Evolutionary conservation across 805 yeast species (phyloP), one percentile per base, ranked within the genome.

Genomic region (Candida vartiovaarae): DNA sequence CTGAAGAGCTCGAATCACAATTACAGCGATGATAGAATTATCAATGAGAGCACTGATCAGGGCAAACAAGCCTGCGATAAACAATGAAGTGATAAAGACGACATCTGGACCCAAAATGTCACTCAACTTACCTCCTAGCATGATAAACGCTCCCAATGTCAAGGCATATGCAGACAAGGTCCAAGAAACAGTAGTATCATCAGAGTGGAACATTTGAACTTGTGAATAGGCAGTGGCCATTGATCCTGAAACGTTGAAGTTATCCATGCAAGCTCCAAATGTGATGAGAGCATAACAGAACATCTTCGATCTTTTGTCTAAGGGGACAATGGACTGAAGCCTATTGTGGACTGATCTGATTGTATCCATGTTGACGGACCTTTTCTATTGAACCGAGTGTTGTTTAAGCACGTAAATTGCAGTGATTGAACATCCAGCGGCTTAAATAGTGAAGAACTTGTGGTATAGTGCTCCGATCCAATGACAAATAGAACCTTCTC

Each of bases 1-100:
- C 50, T 71, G 76, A 1, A 72, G 40, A 2, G 75, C 73, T 49
- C 76, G 58, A 40, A 72, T 62, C 0, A 71, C 64, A 40, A 70
- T 66, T 39, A 72, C 52, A 1, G 58, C 69, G 36, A 59, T 65
- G 40, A 57, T 49, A 1, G 38, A 57, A 11, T 64, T 56, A 15
- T 60, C 59, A 36, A 70, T 63, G 4, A 61, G 49, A 0, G 72
- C 75, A 48, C 60, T 50, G 4, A 70, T 50, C n/a, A 71, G 52
- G 4, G 66, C 54, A 34, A 55, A 51, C 1, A 65, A 35, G 4
- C 60, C 54, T 33, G 59, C 44, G 7, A 45, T 25, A 28, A 51
- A 48, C 29, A 61, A 40, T n/a, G 66, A 63, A 10, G 44, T 29
- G 2, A 53, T 39, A 38, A 61, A 67, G 4, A 66, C 54, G 24